Percentiles rank a stretch among this genome's conserved stretches.
Evolutionary conservation across 2,329 filamentous ascomycete species (phyloP).

Genomic region (Ascochyta fabae): DNA sequence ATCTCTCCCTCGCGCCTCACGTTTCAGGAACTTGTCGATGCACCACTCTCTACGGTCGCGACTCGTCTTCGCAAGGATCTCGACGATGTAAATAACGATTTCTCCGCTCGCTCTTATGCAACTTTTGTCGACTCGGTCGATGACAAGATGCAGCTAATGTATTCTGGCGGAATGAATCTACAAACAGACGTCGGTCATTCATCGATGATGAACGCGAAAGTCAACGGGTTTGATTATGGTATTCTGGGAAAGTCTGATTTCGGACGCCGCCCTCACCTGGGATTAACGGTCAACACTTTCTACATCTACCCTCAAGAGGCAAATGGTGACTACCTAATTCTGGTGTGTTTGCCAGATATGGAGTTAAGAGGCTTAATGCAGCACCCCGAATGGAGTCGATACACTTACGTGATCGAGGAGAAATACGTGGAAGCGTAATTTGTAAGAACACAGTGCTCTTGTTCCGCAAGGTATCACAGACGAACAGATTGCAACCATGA

Average conservation of each 20-base stretch:
- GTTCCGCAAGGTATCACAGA: no score
- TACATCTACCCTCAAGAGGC: constrained; percentile 15
- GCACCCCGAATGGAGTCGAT: background rate
- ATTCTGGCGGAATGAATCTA: constrained; percentile 27
- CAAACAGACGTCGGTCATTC: constrained; percentile 20
- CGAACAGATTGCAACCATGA: no score
- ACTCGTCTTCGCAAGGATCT: constrained; percentile 30
- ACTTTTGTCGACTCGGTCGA: constrained; percentile 35
- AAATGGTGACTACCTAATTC: background rate
- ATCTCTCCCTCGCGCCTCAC: constrained; percentile 26
- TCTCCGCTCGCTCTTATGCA: constrained; percentile 38
- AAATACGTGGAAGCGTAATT: background rate
- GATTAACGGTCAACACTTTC: constrained; percentile 4
- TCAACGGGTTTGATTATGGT: constrained; percentile 20
- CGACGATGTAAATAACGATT: constrained; percentile 27
- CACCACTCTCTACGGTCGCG: constrained; percentile 23
- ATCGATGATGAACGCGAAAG: constrained; percentile 23
- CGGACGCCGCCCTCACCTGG: constrained; percentile 8
- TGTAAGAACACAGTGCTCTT: no score
- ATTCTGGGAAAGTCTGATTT: constrained; percentile 18
- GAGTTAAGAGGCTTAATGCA: constrained; percentile 3
- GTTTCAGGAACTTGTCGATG: constrained; percentile 25
- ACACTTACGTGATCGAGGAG: constrained; percentile 3
- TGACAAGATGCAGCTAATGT: constrained; percentile 35
- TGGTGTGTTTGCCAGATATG: constrained; percentile 7